Evolutionary conservation across 192 early-diverging fungal genomes (phyloP), one percentile per base, ranked within the genome.

Genomic region (Podila minutissima): DNA sequence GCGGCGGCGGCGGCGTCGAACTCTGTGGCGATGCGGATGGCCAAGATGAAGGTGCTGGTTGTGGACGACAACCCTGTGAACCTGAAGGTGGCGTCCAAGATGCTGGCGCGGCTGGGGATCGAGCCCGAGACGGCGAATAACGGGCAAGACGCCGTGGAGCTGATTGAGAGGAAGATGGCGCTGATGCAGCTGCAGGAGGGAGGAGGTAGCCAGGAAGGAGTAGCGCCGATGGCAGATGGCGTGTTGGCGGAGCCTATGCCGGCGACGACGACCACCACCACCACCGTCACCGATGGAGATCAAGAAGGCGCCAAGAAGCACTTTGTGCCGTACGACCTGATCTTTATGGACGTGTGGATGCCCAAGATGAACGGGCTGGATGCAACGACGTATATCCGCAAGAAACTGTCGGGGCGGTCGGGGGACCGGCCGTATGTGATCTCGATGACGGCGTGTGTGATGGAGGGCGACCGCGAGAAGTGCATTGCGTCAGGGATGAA

Each of bases 401-500:
- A 74, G 48, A 37, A 62, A 9, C 57, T 71, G 9, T 75, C 72
- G 22, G 76, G 67, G 11, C 62, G 49, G 9, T 67, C 65, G 38
- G 12, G 65, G 0, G 62, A 71, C 28, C 74, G 66, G 2, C 65
- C 62, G 1, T 84, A 74, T 46, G 71, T 72, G 31, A 81, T 73
- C 64, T 63, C 69, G 17, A 79, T 78, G 66, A 81, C 77, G 11
- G 83, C 83, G 4, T 81, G 77, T 55, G 83, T 79, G 28, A 75
- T 84, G 77, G 73, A 72, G 19, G 69, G 74, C 15, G 83, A 84
- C 33, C 72, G 83, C 2, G 72, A 81, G 33, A 74, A 75, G n/a
- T 84, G 83, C 62, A 75, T 84, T 58, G 76, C 75, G 62, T 64
- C 67, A 22, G 86, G 86, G 8, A 88, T 88, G 86, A 88, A 88